Evolutionary conservation across 495 filamentous ascomycete genomes (phyloP), one percentile per base, ranked within the genome.

Genomic region (Daldinia decipiens): DNA sequence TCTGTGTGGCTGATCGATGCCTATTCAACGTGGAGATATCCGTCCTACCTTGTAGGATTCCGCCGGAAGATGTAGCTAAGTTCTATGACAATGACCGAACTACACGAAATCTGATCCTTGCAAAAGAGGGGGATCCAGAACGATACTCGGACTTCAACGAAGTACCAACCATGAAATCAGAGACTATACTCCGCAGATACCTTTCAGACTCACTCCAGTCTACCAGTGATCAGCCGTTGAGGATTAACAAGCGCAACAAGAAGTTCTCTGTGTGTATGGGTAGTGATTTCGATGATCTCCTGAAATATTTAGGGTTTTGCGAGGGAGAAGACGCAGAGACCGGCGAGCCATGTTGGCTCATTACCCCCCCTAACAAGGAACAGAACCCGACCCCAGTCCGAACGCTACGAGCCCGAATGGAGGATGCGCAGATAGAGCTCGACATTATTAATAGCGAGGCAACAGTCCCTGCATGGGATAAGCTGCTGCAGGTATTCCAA

Each of bases 261-360:
- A 86, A 85, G 15, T 96, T 93, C 71, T 80, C 87, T 57, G 81
- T 89, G 13, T 85, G 88, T 43, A 91, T 94, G 75, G 91, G 92
- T 13, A 79, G 78, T 26, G 83, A 87, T 17, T 92, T 91, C 74
- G 81, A 87, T 62, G 79, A 85, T 34, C 72, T 94, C 36, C 82
- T 94, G 38, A 82, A 83, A 54, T 88, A 86, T 39, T 77, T 94
- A 3, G 90, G 86, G 4, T 95, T 94, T 71, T 65, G 74, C 12
- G 76, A 79, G 34, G 53, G 54, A 7, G 56, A 36, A 27, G 76
- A 80, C 9, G 60, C 72, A 2, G 73, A 76, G 13, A 72, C 40
- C 9, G 62, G 36, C 5, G 75, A 76, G 24, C 43, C 68, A 24
- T 77, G 73, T 19, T 77, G 75, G 75, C 72, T 58, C 21, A 76